Evolutionary conservation across 2,329 filamentous ascomycete species (phyloP).

Genomic region (Chaetomiaceae sp.): DNA sequence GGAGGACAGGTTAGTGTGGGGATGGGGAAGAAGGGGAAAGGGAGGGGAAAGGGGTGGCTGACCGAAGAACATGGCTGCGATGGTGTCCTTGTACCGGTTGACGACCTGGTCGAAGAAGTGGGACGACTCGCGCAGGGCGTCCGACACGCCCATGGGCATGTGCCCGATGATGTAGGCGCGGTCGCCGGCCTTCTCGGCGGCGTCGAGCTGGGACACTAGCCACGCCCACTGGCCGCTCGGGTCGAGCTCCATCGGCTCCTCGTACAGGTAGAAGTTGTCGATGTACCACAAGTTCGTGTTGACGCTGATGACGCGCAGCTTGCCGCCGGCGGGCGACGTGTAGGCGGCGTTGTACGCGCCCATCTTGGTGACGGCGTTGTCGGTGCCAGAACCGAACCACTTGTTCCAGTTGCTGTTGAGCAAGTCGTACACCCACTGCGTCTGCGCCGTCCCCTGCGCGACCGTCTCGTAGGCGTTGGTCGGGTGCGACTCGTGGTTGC

Average conservation of each 20-base stretch:
- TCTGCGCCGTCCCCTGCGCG: background rate
- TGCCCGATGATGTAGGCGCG: background rate
- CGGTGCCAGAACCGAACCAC: background rate
- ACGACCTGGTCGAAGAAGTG: background rate
- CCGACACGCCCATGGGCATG: background rate
- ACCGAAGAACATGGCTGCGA: background rate
- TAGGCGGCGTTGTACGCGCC: background rate
- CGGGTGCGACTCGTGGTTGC: background rate
- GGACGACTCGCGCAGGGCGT: background rate
- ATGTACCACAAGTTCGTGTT: background rate
- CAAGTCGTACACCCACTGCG: background rate
- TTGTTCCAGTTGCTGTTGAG: background rate
- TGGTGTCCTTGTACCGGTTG: background rate
- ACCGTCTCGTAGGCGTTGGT: background rate
- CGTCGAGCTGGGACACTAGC: background rate
- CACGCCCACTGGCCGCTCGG: background rate
- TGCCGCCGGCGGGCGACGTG: background rate
- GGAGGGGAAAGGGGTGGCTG: too few species aligned
- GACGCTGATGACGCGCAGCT: background rate
- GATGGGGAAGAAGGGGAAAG: too few species aligned
- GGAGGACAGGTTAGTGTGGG: too few species aligned
- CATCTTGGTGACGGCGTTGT: background rate
- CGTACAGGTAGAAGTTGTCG: background rate
- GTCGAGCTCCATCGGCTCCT: background rate
- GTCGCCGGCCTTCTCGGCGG: background rate